A percentile compares a stretch with the other conserved stretches of the same genome.
Evolutionary conservation across 1,139 yeast species (phyloP).

Genomic region (Saccharomyces hybrid): DNA sequence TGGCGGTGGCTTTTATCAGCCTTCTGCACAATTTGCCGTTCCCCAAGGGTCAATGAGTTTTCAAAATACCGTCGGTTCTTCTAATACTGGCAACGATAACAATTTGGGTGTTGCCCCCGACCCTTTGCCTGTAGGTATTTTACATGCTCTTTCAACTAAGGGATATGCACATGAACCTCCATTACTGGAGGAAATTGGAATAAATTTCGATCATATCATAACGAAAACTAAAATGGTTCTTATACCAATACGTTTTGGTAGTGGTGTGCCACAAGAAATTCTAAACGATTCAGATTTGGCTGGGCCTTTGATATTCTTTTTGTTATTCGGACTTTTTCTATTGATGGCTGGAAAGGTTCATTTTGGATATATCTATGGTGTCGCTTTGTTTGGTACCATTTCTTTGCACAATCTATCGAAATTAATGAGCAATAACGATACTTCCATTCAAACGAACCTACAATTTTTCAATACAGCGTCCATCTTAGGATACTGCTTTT

Average conservation of each 20-base stretch:
- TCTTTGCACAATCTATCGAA: conserved; percentile 79
- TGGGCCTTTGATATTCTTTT: conserved; percentile 87
- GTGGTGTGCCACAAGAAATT: conserved; percentile 43
- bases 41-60: conserved; percentile 33
- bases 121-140: conserved; percentile 63
- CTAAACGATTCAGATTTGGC: conserved; percentile 91
- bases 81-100: conserved; percentile 6
- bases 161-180: conserved; percentile 96
- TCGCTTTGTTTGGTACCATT: conserved; percentile 84
- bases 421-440: conserved; percentile 48
- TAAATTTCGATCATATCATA: conserved; percentile 82
- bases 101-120: conserved; percentile 26
- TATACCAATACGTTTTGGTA: conserved; percentile 60
- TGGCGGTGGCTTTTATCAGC: conserved; percentile 25
- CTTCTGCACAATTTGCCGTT: conserved; percentile 28
- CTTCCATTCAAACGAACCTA: conserved; percentile 21
- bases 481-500: conserved; percentile 86
- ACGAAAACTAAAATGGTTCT: conserved; percentile 81
- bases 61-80: conserved; percentile 9
- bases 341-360: conserved; percentile 86
- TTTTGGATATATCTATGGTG: conserved; percentile 95
- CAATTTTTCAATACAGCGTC: conserved; percentile 47
- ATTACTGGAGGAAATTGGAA: conserved; percentile 83
- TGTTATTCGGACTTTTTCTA: conserved; percentile 79
- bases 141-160: conserved; percentile 88